These are phyloP conservation scores for Rhinocladiella similis DNA, from an alignment of 2,329 filamentous ascomycete genomes.

Conservation along the genomic window DNA sequence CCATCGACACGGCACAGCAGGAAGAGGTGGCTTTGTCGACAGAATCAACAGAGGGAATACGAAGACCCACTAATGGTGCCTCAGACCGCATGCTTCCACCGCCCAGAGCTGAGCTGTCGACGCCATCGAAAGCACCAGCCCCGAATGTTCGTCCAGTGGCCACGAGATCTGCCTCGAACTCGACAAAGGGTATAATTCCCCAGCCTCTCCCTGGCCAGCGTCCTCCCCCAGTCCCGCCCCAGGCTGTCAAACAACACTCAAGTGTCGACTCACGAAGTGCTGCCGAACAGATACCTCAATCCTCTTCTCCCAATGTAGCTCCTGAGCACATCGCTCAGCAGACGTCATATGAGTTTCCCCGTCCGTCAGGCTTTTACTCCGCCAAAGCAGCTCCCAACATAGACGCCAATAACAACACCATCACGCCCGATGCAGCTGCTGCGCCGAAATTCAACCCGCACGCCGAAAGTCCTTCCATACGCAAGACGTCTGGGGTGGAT, in stretches of 20 bases:
- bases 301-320: conserved; percentile 25
- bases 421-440: conserved; percentile 45
- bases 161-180: neutral
- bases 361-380: conserved; percentile 60
- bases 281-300: conserved; percentile 8
- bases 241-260: neutral
- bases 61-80: conserved; percentile 20
- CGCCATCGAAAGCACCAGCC: conserved; percentile 25
- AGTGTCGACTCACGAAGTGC: conserved; percentile 6
- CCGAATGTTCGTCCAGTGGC: neutral
- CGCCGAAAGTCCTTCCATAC: conserved; percentile 78
- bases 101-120: conserved; percentile 15
- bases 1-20: conserved; percentile 68
- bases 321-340: conserved; percentile 20
- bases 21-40: conserved; percentile 68
- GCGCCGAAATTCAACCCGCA: conserved; percentile 68
- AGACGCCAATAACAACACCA: conserved; percentile 50
- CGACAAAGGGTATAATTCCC: conserved; percentile 9
- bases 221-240: conserved; percentile 1
- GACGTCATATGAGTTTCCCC: conserved; percentile 2
- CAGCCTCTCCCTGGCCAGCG: conserved; percentile 24
- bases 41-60: conserved; percentile 30
- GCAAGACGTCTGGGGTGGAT: conserved; percentile 85
- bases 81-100: conserved; percentile 9
- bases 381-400: conserved; percentile 64